These are phyloP conservation scores for Cucumis hystrix DNA, from an alignment of 306 rosid genomes.

Conservation along the genomic window DNA sequence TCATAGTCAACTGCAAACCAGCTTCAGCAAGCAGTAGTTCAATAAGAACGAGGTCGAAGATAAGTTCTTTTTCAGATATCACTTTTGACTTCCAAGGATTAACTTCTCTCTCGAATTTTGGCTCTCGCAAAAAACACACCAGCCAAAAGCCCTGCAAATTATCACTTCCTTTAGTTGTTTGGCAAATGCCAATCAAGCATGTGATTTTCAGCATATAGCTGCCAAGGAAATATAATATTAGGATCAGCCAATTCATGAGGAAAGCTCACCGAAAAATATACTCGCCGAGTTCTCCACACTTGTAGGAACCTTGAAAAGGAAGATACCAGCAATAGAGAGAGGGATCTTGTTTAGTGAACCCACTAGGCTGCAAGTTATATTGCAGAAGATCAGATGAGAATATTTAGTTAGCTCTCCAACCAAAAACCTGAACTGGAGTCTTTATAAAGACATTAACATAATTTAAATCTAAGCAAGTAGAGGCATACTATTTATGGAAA, in stretches of 20 bases:
- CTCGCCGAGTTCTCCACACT: constrained; percentile 86
- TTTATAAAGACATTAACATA: background rate
- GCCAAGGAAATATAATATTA: background rate
- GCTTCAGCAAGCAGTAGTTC: background rate
- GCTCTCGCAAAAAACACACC: constrained; percentile 94
- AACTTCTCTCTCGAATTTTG: constrained; percentile 69
- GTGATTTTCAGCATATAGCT: background rate
- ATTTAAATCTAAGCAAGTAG: background rate
- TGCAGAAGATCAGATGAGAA: constrained; percentile 15
- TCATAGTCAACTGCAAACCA: background rate
- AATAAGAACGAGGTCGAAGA: background rate
- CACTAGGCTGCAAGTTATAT: constrained; percentile 62
- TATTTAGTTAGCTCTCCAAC: background rate
- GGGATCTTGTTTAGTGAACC: constrained; percentile 98
- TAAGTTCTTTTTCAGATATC: background rate
- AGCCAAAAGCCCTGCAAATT: constrained; percentile 72
- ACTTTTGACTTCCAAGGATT: constrained; percentile 21
- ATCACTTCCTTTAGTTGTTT: constrained; percentile 4
- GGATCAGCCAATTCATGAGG: background rate
- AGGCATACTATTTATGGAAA: background rate
- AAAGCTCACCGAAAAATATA: constrained; percentile 73
- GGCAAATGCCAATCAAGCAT: constrained; percentile 5
- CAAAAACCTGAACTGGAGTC: background rate
- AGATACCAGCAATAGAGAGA: constrained; percentile 79
- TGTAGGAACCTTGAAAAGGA: constrained; percentile 85